These are phyloP conservation scores for Arabidopsis hybrid DNA, from an alignment of 441 rosid species.

Conservation along the genomic window DNA sequence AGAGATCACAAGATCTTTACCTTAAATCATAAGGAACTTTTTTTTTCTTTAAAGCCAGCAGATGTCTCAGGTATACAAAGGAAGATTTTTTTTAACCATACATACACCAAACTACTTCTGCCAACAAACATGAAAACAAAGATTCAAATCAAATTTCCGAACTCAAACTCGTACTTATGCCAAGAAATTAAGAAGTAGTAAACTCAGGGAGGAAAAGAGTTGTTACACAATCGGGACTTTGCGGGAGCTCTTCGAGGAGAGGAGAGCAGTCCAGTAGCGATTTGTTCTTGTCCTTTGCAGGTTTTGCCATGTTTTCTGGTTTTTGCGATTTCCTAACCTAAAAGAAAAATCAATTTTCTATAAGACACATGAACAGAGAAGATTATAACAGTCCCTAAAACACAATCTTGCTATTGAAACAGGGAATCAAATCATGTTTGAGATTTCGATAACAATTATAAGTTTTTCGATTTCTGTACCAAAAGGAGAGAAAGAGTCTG, in stretches of 20 bases:
- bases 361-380: not conserved
- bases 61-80: not conserved
- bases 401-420: not conserved
- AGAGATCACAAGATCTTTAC: not conserved
- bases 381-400: no score
- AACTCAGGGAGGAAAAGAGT: not conserved
- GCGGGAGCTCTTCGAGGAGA: slow-evolving; percentile 14
- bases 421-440: not conserved
- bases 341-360: not conserved
- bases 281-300: not conserved
- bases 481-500: not conserved
- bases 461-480: no score
- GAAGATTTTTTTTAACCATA: not conserved
- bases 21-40: not conserved
- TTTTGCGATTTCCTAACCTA: slow-evolving; percentile 10
- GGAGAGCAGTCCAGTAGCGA: not conserved
- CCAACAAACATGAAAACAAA: not conserved
- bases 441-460: no score
- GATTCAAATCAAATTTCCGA: not conserved
- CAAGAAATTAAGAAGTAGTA: not conserved
- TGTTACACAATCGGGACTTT: not conserved
- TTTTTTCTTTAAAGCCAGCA: not conserved
- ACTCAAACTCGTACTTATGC: not conserved
- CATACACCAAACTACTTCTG: no score
- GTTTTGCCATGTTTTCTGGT: not conserved